A percentile compares a stretch with the other conserved stretches of the same genome.
Evolutionary conservation across 805 yeast genomes (phyloP).

Genomic region (Lipomyces spencermartinsiae): DNA sequence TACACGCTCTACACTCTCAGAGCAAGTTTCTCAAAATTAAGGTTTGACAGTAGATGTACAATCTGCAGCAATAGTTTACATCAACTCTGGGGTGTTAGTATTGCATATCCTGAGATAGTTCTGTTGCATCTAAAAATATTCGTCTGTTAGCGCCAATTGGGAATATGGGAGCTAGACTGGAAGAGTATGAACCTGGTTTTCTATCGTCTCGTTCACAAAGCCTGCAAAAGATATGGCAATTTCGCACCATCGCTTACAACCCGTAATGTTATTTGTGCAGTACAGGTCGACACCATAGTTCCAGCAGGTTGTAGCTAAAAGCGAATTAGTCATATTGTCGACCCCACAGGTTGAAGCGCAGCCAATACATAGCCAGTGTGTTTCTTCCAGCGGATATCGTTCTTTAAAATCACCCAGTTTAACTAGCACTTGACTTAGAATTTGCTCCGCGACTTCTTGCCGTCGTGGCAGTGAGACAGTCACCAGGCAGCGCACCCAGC

Average conservation of each 20-base stretch:
- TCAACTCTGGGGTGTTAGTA: not conserved
- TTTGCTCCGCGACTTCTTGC: constrained; percentile 23
- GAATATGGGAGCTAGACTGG: not conserved
- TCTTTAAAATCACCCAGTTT: constrained; percentile 15
- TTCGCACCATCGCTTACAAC: constrained; percentile 32
- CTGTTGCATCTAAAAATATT: constrained; percentile 21
- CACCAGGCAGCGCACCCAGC: constrained; percentile 30
- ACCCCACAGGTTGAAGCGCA: not conserved
- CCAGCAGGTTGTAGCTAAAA: constrained; percentile 31
- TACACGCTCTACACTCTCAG: not conserved
- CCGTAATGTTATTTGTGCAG: constrained; percentile 17
- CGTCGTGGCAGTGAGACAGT: constrained; percentile 26
- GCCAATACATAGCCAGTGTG: constrained; percentile 6
- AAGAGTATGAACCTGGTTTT: constrained; percentile 14
- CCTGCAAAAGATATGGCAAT: constrained; percentile 29
- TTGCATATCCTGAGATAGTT: constrained; percentile 20
- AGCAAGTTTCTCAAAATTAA: not conserved
- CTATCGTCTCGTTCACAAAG: constrained; percentile 16
- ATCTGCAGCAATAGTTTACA: constrained; percentile 3
- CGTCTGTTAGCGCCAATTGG: not conserved
- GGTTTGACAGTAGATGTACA: not conserved
- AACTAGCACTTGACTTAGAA: constrained; percentile 20
- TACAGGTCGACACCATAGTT: constrained; percentile 33
- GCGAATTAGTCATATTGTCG: not conserved
- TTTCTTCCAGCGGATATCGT: constrained; percentile 9